Percentiles rank a stretch among this genome's conserved stretches.
These are phyloP conservation scores for Cerioporus squamosus DNA, from an alignment of 1,284 basidiomycete species.

Conservation along the genomic window DNA sequence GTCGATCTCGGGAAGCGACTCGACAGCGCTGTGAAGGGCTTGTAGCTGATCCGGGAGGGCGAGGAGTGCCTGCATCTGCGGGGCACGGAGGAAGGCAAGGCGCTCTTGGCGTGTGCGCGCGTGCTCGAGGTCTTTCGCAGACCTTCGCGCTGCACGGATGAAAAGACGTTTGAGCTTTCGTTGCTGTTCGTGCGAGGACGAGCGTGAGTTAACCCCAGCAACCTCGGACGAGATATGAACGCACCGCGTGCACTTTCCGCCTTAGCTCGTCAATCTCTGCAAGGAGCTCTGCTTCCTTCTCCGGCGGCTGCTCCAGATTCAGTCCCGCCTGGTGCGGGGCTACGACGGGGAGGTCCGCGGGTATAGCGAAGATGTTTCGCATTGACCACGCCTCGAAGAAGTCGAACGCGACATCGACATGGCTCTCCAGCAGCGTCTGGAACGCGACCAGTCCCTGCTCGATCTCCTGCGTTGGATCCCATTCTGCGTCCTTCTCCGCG, in stretches of 20 bases:
- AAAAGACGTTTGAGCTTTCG: conserved; percentile 59
- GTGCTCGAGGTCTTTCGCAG: conserved; percentile 45
- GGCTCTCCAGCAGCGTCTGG: conserved; percentile 76
- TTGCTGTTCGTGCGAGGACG: conserved; percentile 49
- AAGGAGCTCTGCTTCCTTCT: conserved; percentile 59
- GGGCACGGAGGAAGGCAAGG: conserved; percentile 50
- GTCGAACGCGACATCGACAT: conserved; percentile 80
- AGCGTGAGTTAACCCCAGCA: background rate
- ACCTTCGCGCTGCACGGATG: conserved; percentile 49
- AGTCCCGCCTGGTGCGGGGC: conserved; percentile 69
- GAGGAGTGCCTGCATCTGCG: conserved; percentile 32
- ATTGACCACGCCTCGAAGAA: conserved; percentile 81
- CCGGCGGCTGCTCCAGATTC: conserved; percentile 51
- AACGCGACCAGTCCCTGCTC: conserved; percentile 78
- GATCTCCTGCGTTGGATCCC: conserved; percentile 68
- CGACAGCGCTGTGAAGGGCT: conserved; percentile 48
- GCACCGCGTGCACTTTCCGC: conserved; percentile 61
- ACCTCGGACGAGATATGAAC: conserved; percentile 26
- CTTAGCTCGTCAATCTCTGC: conserved; percentile 66
- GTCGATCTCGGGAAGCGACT: conserved; percentile 56
- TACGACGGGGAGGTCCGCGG: conserved; percentile 65
- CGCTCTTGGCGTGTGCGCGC: conserved; percentile 48
- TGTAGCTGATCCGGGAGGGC: conserved; percentile 30
- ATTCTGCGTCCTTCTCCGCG: conserved; percentile 44
- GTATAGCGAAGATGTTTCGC: conserved; percentile 76